A percentile compares a stretch with the other conserved stretches of the same genome.
phyloP scores from a whole-genome alignment of 164 flowering plant genomes.

The Umbilicus rupestris region DNA sequence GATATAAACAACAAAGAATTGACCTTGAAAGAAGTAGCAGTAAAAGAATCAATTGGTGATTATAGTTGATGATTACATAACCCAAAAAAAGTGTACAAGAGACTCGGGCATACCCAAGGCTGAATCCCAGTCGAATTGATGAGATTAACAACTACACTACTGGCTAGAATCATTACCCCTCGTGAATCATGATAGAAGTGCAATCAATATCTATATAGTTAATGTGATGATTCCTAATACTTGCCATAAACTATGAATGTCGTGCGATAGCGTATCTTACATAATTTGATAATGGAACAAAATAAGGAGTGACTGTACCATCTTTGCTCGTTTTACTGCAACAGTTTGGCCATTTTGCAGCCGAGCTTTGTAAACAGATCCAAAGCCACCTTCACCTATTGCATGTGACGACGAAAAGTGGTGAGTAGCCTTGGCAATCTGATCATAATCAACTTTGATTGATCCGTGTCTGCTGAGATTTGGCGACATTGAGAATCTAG shows the following conservation, averaged over 20 bases:
- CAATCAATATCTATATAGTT: too few species aligned
- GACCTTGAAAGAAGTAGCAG: background rate
- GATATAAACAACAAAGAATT: background rate
- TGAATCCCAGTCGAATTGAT: too few species aligned
- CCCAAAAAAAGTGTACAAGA: too few species aligned
- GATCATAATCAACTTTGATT: slow-evolving; percentile 56
- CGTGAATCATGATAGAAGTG: too few species aligned
- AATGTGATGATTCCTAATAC: too few species aligned
- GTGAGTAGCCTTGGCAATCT: slow-evolving; percentile 62
- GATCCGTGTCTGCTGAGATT: slow-evolving; percentile 54
- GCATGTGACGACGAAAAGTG: slow-evolving; percentile 53
- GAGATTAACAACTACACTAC: too few species aligned
- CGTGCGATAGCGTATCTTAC: too few species aligned
- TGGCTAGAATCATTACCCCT: too few species aligned
- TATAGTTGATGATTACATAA: too few species aligned
- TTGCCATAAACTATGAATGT: too few species aligned
- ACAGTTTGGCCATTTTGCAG: slow-evolving; percentile 72
- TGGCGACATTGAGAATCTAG: slow-evolving; percentile 64
- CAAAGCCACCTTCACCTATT: slow-evolving; percentile 93
- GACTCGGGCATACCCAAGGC: too few species aligned
- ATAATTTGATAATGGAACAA: background rate
- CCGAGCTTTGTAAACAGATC: slow-evolving; percentile 73
- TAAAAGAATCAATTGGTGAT: too few species aligned
- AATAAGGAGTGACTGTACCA: slow-evolving; percentile 29
- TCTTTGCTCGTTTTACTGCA: slow-evolving; percentile 89